Evolutionary conservation across 495 filamentous ascomycete genomes (phyloP).

Genomic region (Annulohypoxylon maeteangense): DNA sequence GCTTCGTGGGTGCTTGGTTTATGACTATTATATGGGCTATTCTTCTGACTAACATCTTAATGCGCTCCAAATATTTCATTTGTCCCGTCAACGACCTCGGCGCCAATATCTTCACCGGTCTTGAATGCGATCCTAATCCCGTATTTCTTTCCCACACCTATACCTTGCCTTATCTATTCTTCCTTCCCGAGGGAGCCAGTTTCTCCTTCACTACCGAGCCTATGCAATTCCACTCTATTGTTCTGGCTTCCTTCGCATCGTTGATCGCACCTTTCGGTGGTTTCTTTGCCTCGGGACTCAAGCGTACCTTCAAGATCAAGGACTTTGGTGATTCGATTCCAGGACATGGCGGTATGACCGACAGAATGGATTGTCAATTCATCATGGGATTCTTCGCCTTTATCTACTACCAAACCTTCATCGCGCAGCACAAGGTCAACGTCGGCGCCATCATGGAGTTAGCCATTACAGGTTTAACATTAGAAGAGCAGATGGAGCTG

Average conservation of each 20-base stretch:
- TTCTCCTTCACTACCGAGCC: slow-evolving; percentile 75
- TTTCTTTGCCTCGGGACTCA: slow-evolving; percentile 97
- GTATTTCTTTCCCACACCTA: slow-evolving; percentile 86
- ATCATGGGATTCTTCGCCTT: slow-evolving; percentile 99
- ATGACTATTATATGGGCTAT: slow-evolving; percentile 90
- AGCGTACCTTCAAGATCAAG: slow-evolving; percentile 99
- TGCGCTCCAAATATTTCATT: slow-evolving; percentile 96
- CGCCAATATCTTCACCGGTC: slow-evolving; percentile 88
- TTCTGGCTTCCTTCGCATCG: slow-evolving; percentile 93
- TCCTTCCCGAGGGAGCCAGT: slow-evolving; percentile 63
- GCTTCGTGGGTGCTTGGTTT: slow-evolving; percentile 96
- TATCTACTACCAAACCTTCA: slow-evolving; percentile 98
- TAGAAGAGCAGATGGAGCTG: slow-evolving; percentile 90
- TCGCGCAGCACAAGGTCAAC: slow-evolving; percentile 82
- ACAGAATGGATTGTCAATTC: slow-evolving; percentile 99
- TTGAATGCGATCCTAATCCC: slow-evolving; percentile 91
- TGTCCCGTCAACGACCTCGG: slow-evolving; percentile 98
- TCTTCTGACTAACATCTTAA: slow-evolving; percentile 84
- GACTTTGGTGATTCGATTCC: slow-evolving; percentile 99
- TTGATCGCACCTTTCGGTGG: slow-evolving; percentile 98
- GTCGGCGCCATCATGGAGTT: slow-evolving; percentile 88
- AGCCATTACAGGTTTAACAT: slow-evolving; percentile 82
- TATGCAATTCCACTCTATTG: slow-evolving; percentile 94
- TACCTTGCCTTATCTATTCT: slow-evolving; percentile 75
- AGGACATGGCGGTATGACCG: slow-evolving; percentile 97